These are phyloP conservation scores for Botryotinia narcissicola DNA, from an alignment of 2,329 filamentous ascomycete genomes.

Conservation along the genomic window DNA sequence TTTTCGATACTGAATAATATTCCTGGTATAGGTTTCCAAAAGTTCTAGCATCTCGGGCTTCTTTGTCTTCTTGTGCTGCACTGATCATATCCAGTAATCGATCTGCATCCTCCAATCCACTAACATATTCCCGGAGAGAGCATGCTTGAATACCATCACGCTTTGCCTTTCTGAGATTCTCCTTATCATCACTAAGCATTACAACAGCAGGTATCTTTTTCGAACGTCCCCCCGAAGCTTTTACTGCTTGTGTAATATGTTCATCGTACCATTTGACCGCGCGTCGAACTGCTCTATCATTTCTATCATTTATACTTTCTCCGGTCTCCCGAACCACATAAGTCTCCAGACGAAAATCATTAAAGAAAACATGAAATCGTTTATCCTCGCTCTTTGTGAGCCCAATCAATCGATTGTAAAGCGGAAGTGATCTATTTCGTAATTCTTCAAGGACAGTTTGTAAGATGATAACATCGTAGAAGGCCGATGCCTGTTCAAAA, in stretches of 20 bases:
- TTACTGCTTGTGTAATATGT: constrained; percentile 67
- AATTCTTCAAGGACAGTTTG: constrained; percentile 97
- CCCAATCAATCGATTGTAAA: constrained; percentile 89
- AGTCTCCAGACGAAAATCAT: constrained; percentile 93
- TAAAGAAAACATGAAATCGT: constrained; percentile 98
- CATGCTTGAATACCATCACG: constrained; percentile 68
- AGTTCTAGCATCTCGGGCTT: constrained; percentile 61
- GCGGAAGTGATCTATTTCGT: constrained; percentile 85
- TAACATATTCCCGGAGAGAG: constrained; percentile 75
- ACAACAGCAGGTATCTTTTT: constrained; percentile 72
- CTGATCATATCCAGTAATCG: constrained; percentile 90
- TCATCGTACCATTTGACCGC: constrained; percentile 88
- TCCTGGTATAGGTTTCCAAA: constrained; percentile 78
- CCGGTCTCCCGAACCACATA: constrained; percentile 71
- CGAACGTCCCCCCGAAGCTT: constrained; percentile 49
- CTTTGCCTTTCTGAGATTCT: constrained; percentile 80
- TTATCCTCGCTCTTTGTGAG: constrained; percentile 96
- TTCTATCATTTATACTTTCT: constrained; percentile 93
- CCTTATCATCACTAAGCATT: constrained; percentile 91
- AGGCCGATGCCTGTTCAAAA: constrained; percentile 86
- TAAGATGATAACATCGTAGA: constrained; percentile 94
- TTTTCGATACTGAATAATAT: constrained; percentile 82
- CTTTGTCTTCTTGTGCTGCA: constrained; percentile 67
- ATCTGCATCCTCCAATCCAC: constrained; percentile 77
- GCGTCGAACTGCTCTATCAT: constrained; percentile 84